Evolutionary conservation across 169 alveolate species (phyloP), one percentile per base, ranked within the genome.

Genomic region (Cryptosporidium canis): DNA sequence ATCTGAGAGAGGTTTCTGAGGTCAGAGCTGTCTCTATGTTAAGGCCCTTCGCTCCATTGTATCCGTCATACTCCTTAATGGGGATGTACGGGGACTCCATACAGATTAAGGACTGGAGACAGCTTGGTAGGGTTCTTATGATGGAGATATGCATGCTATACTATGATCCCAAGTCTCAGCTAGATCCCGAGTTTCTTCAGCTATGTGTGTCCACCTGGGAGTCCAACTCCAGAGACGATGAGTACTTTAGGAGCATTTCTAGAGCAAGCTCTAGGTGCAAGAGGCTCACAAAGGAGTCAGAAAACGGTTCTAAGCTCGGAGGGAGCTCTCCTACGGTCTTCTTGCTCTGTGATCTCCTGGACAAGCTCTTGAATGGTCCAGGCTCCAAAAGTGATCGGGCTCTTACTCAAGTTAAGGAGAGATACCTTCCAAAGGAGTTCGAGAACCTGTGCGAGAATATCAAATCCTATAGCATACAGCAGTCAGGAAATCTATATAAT

Each of bases 141-240:
- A 77, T 77, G 87, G 77, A 77, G 39, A 77, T 77, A 18, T 77
- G 87, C 43, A 24, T 58, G 7, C 33, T 61, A 16, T 77, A 58
- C 37, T 77, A 56, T 61, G 47, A 77, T 77, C 87, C 87, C 1
- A 55, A 16, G 6, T 21, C 44, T 29, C 27, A 27, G n/a, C 3
- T 77, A 35, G 87, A 55, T 18, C 29, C 21, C n/a, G 87, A 58
- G 16, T 77, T 77, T 61, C 35, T 77, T 24, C 24, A 18, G 3
- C 45, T 77, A 21, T 77, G 87, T 5, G 58, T 27, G 21, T 14
- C 11, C n/a, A 77, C 77, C 1, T 77, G 87, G 87, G 66, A 77
- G 21, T 66, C 51, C 9, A 18, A 67, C 35, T 6, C 14, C 24
- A 67, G 35, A 9, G 64, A 47, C 29, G 58, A 70, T 6, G 84